Evolutionary conservation across 2,329 filamentous ascomycete genomes (phyloP), one percentile per base, ranked within the genome.

Genomic region (Trichophyton schoenleinii): DNA sequence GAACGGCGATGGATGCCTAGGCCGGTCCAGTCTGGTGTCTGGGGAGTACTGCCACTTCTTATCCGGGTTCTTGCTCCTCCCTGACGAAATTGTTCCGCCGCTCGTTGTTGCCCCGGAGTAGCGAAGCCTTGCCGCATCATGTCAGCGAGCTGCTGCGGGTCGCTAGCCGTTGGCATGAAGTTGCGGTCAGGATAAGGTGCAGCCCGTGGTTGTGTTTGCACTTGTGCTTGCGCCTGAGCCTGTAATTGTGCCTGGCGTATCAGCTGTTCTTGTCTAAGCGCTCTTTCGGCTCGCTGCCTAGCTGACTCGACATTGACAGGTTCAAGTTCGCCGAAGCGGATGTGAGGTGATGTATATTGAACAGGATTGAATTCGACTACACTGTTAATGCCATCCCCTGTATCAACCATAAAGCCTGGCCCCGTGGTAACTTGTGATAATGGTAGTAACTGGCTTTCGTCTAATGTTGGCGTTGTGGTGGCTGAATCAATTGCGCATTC

Each of bases 1-100:
- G 59, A 49, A 63, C 55, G 66, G 15, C 31, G 65, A 3, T 66
- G 62, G 31, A 68, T 61, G 42, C 65, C 69, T 25, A 70, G 48
- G 1, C 66, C 67, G 59, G 64, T 61, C 59, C 67, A 67, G 28
- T 68, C 63, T 8, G 69, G 67, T 3, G 63, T 63, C 8, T 68
- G 34, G 48, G 72, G 72, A 7, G 71, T 72, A 59, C 64, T 66
- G 13, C 62, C 63, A 42, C 64, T 64, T 46, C 64, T 60, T 4
- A 34, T 22, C 44, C 64, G 41, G 4, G 34, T n/a, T 25, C 41
- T 28, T 11, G 9, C 20, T 28, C 38, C 22, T 28, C 28, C 52
- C 46, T 52, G 52, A n/a, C 61, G 53, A 61, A 57, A 20, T 52
- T 61, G 22, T 34, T 58, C 57, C 3, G 42, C 31, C 28, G 28